Percentiles rank a stretch among this genome's conserved stretches.
Conservation (phyloP, 768 basidiomycete genomes). For the Dacryopinax primogenitus region DNA sequence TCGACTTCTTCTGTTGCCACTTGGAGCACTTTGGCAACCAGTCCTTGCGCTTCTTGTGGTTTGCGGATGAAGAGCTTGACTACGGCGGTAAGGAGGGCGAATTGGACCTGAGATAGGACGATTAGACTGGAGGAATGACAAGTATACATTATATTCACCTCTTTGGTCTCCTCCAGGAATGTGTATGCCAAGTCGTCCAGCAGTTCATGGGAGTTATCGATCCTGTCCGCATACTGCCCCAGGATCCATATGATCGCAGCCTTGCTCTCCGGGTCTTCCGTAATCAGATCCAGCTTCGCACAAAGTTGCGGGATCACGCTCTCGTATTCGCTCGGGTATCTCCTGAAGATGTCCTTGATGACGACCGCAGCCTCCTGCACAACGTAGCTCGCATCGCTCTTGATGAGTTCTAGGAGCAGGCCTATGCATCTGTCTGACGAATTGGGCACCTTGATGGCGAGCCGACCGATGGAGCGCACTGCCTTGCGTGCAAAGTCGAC, state of each 20-base stretch:
- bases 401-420: slow-evolving; percentile 70
- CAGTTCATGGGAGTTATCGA: slow-evolving; percentile 90
- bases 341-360: slow-evolving; percentile 92
- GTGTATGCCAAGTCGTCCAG: slow-evolving; percentile 81
- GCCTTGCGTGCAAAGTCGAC: slow-evolving; percentile 97
- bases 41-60: slow-evolving; percentile 70
- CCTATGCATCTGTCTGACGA: slow-evolving; percentile 86
- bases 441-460: slow-evolving; percentile 92
- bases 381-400: slow-evolving; percentile 89
- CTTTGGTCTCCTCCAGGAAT: slow-evolving; percentile 86
- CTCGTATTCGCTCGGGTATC: slow-evolving; percentile 94
- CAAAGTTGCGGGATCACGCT: slow-evolving; percentile 89
- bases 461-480: slow-evolving; percentile 88
- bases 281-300: slow-evolving; percentile 78
- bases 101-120: slow-evolving; percentile 62
- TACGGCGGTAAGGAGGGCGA: slow-evolving; percentile 81
- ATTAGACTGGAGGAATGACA: background rate
- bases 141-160: slow-evolving; percentile 43
- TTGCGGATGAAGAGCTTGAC: slow-evolving; percentile 96
- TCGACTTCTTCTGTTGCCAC: slow-evolving; percentile 97
- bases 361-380: slow-evolving; percentile 96
- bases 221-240: slow-evolving; percentile 89
- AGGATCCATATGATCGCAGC: slow-evolving; percentile 97
- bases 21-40: slow-evolving; percentile 90
- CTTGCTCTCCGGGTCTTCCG: slow-evolving; percentile 85